Conservation (phyloP, 352 stramenopile genomes). For the Globisporangium radiosum region DNA sequence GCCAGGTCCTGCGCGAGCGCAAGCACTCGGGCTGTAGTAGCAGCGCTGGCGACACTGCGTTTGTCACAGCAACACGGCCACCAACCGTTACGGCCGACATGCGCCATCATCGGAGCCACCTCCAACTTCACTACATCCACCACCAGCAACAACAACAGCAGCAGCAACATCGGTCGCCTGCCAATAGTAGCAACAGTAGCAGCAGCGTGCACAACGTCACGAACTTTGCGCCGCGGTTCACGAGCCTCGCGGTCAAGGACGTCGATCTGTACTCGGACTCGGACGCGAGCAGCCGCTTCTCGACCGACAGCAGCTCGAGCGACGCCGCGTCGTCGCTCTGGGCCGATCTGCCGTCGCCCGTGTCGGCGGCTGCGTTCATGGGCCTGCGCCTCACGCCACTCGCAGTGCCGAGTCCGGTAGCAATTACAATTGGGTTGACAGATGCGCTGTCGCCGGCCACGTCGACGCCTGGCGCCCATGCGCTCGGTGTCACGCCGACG, state of each 20-base stretch:
- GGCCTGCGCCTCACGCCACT: conserved; percentile 8
- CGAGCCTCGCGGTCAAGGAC: conserved; percentile 28
- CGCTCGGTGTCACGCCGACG: conserved; percentile 7
- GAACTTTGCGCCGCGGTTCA: conserved; percentile 16
- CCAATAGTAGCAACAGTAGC: background rate
- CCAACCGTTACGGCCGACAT: conserved; percentile 20
- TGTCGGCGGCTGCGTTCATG: conserved; percentile 13
- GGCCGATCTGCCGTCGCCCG: conserved; percentile 33
- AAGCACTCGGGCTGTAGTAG: conserved; percentile 11
- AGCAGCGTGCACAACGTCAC: conserved; percentile 11
- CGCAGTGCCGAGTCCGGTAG: conserved; percentile 11
- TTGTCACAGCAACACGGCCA: conserved; percentile 1
- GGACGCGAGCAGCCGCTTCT: conserved; percentile 49
- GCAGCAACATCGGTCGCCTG: background rate
- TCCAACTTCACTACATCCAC: conserved; percentile 10
- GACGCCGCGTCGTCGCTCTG: conserved; percentile 53
- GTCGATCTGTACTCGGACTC: conserved; percentile 62
- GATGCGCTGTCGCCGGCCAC: conserved; percentile 10
- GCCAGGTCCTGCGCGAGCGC: conserved; percentile 52
- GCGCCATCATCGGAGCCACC: conserved; percentile 15
- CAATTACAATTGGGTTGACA: conserved; percentile 7
- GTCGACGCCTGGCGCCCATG: conserved; percentile 6
- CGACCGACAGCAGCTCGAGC: conserved; percentile 40
- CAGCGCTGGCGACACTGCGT: background rate
- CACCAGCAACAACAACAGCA: too few relatives aligned